Base-by-base conservation (phyloP, 441 rosid species). In the Aquilaria agallochum region DNA sequence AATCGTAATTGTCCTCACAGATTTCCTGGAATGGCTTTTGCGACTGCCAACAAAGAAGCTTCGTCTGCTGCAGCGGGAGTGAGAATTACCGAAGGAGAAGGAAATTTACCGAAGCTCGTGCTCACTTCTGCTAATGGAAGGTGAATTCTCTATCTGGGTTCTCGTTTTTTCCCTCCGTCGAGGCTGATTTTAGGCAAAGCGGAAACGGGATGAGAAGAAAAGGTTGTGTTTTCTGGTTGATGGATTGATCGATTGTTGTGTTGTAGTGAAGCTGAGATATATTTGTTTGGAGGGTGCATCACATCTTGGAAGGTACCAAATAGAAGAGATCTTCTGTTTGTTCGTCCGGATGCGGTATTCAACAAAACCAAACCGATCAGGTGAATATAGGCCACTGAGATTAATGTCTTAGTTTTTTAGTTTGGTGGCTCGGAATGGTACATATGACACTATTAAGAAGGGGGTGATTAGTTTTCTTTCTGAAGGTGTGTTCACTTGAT, bases 341-440 rank as follows among this genome's bases (percentile, higher is more conserved):
- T 94, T 58, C 68, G 99, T 58, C 99, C 99, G 31, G 99, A 94
- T 80, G 96, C 99, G 57, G 96, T 94, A 48, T 94, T 94, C 71
- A 81, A 91, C 75, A 91, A 87, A 91, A 83, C 81, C 65, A 94
- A 89, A 47, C 97, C 97, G 11, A 89, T 90, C 73, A 88, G 98
- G 98, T 93, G 32, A 56, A 57, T n/a, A 10, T 5, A 40, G 45
- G 45, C 10, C 45, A 40, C 45, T 40, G 45, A 40, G 27, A 27
- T 40, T 40, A 11, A 15, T 2, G 11, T 49, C 34, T 49, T 56
- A 14, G 12, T 46, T 9, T 55, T 8, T 40, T 40, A 40, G 45
- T 40, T 40, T 40, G 1, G 45, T 40, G 45, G 9, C 45, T 36
- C 7, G 5, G 42, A 8, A 5, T 4, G 5, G 5, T 36, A 36